Evolutionary conservation across 192 early-diverging fungal species (phyloP), one percentile per base, ranked within the genome.

Genomic region (Podila epigama): DNA sequence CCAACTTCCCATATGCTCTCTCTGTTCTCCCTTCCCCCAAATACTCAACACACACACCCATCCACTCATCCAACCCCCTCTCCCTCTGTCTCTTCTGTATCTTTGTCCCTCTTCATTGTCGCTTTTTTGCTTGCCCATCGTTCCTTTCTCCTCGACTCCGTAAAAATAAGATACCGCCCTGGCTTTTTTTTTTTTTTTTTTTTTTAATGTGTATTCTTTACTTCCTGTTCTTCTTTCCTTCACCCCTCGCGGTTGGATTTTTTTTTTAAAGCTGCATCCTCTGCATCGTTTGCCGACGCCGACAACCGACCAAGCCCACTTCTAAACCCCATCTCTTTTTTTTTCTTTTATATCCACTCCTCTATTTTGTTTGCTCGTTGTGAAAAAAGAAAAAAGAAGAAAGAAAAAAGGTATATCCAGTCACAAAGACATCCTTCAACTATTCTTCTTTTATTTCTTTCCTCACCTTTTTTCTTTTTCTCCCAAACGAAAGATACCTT

Each of bases 151-250:
- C 44, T 48, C 44, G 44, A 48, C 44, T 5, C 44, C 44, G 44
- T 48, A 48, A 48, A 44, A 48, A 22, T 25, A n/a, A n/a, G 44
- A 48, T 48, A 48, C 44, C 20, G 44, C 44, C 44, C 44, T 48
- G 20, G n/a, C 41, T 22, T 44, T 48, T 48, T 18, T 22, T 16
- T 9, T 18, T 22, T 48, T 8, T 48, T 48, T 18, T 48, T 22
- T 44, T 48, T 48, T 18, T 22, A 20, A 5, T 18, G n/a, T 48
- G 5, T 48, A 22, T 18, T 48, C n/a, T 11, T 22, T 7, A 39
- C 37, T 13, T 39, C 37, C 13, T 13, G 7, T 22, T 22, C 20
- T 48, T 22, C 25, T 48, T 48, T 22, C 16, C n/a, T 48, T 1
- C 44, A 11, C n/a, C 44, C 25, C 44, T 2, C 15, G 5, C 25